Base-by-base conservation (phyloP, 176 grass and related monocot genomes). In the Ensete ventricosum region DNA sequence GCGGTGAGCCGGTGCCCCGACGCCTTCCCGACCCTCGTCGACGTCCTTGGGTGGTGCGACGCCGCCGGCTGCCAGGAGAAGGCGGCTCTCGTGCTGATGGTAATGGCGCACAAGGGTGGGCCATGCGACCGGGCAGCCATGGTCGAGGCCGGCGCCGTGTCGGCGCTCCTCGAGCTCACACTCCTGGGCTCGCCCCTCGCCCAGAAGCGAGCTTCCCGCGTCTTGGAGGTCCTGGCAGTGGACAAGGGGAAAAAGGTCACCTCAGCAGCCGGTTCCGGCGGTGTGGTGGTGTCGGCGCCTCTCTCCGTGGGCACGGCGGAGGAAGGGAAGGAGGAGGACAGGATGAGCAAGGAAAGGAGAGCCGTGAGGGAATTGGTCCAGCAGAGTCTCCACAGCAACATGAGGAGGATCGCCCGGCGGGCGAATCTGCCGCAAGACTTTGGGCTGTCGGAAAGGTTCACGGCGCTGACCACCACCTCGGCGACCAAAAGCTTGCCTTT, bases 401-500 rank as follows among this genome's bases (percentile, higher is more conserved):
- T 98, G 95, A 74, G 86, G 24, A 88, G 88, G 16, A 91, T 94
- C 70, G 86, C 88, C 11, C 86, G 83, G 2, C 83, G 94, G 1
- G 90, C 90, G 21, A 82, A 91, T 75, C 77, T 93, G 0, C 88
- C 88, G 19, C 88, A 88, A 74, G 88, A 93, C 52, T 83, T 89
- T 22, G 71, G 81, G 77, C 94, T 85, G 54, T 11, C 74, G 26
- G 73, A 89, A 27, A 59, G 80, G 8, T 62, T 89, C 62, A 85
- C 80, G 75, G 77, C 81, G 17, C 83, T 88, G 67, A 81, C 83
- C 27, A 75, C 79, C 50, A 83, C 88, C 1, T 84, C 88, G 66
- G 90, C 85, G 25, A 88, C 94, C 77, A 98, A 98, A 80, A 98
- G 94, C 88, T 76, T 98, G 80, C 87, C 90, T 11, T 98, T 98